Conservation (phyloP, 306 rosid species). For the Nissolia schottii region DNA sequence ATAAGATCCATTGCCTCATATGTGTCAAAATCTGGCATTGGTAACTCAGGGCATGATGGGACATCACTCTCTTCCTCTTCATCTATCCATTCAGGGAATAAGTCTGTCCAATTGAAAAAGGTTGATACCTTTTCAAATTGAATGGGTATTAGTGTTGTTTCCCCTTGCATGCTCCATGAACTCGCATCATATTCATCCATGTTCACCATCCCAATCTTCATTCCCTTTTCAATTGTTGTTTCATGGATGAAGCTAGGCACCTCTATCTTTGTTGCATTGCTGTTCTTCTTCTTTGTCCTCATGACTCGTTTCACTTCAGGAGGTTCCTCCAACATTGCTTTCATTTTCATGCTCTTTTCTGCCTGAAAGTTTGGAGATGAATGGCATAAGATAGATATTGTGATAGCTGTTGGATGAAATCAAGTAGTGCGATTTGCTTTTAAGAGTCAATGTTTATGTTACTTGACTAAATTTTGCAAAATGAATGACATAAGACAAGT, state of each 20-base stretch:
- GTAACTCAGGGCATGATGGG: slow-evolving; percentile 75
- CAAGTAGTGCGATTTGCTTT: too few relatives aligned
- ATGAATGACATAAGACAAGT: too few relatives aligned
- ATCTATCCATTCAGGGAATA: slow-evolving; percentile 93
- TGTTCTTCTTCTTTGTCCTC: slow-evolving; percentile 33
- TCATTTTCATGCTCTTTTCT: slow-evolving; percentile 49
- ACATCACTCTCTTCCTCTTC: slow-evolving; percentile 90
- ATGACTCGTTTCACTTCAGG: background rate
- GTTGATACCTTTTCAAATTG: slow-evolving; percentile 57
- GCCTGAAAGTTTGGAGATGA: slow-evolving; percentile 25
- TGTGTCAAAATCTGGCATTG: slow-evolving; percentile 58
- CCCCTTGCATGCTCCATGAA: slow-evolving; percentile 49
- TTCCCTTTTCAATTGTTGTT: slow-evolving; percentile 35
- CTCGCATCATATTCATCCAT: slow-evolving; percentile 52
- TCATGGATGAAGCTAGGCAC: slow-evolving; percentile 53
- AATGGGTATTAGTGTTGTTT: slow-evolving; percentile 12
- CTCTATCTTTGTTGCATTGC: slow-evolving; percentile 39
- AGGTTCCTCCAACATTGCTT: slow-evolving; percentile 54
- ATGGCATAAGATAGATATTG: background rate
- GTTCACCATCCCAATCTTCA: slow-evolving; percentile 82
- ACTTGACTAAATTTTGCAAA: too few relatives aligned
- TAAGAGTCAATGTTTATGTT: too few relatives aligned
- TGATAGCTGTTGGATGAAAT: too few relatives aligned
- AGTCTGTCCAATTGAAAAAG: slow-evolving; percentile 76
- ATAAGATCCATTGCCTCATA: slow-evolving; percentile 52